A percentile compares a stretch with the other conserved stretches of the same genome.
phyloP scores from a whole-genome alignment of 1,284 basidiomycete genomes.

The Ceratobasidium sp. region DNA sequence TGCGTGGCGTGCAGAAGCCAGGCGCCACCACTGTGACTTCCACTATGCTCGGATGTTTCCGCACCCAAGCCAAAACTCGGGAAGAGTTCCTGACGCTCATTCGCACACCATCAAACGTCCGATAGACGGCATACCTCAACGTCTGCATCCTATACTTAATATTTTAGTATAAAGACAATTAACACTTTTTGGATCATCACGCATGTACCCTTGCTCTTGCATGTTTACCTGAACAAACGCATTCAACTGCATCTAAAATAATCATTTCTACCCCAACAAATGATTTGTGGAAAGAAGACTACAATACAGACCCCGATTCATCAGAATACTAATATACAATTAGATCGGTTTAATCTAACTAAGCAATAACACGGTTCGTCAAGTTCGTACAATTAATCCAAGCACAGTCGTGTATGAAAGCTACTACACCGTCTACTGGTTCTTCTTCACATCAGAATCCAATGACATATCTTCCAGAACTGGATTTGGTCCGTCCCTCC shows the following conservation, averaged over 20 bases:
- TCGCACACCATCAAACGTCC: constrained; percentile 54
- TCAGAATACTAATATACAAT: constrained; percentile 18
- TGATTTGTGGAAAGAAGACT: background rate
- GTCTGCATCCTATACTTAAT: background rate
- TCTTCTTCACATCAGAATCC: constrained; percentile 22
- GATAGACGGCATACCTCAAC: background rate
- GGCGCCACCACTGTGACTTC: constrained; percentile 95
- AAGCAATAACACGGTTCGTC: background rate
- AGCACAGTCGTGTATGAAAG: background rate
- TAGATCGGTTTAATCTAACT: constrained; percentile 10
- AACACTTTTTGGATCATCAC: background rate
- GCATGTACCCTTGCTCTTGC: constrained; percentile 13
- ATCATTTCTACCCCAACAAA: background rate
- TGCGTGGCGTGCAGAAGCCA: constrained; percentile 99
- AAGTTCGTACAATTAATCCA: constrained; percentile 6
- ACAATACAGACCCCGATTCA: constrained; percentile 9
- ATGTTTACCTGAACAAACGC: constrained; percentile 4
- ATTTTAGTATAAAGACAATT: background rate
- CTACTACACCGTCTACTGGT: constrained; percentile 18
- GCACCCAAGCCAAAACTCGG: constrained; percentile 95
- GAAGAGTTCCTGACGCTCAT: constrained; percentile 92
- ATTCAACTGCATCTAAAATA: constrained; percentile 33
- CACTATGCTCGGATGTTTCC: constrained; percentile 99
- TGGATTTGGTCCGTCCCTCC: background rate
- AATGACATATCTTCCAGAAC: constrained; percentile 25